Conservation (phyloP, 352 stramenopile species). For the Globisporangium paddicum region DNA sequence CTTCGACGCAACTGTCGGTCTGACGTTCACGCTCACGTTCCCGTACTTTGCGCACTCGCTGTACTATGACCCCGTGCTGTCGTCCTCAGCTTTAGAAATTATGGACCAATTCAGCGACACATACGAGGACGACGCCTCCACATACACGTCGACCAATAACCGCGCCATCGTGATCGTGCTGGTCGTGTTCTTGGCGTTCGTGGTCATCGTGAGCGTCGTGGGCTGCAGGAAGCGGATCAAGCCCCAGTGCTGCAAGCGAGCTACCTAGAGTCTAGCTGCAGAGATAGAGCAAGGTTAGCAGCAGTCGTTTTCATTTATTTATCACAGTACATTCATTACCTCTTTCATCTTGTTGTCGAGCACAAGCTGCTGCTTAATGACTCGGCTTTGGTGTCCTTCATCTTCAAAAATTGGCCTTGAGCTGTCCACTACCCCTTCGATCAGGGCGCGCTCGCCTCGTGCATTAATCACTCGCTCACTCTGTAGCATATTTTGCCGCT, state of each 20-base stretch:
- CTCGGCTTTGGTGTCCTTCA: background rate
- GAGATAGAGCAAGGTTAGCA: background rate
- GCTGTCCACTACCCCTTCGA: background rate
- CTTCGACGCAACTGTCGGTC: background rate
- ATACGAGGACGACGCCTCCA: no score
- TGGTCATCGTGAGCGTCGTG: constrained; percentile 3
- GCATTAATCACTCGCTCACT: background rate
- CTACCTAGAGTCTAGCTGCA: background rate
- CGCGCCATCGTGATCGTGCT: background rate
- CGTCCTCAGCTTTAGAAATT: background rate
- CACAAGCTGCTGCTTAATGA: background rate
- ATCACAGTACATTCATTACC: constrained; percentile 1
- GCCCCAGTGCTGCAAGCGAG: background rate
- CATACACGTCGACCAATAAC: background rate
- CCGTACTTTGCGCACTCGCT: constrained; percentile 3
- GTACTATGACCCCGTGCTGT: constrained; percentile 2
- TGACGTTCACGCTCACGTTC: constrained; percentile 13
- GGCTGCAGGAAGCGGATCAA: background rate
- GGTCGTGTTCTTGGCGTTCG: background rate
- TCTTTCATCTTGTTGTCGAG: background rate
- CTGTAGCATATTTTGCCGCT: background rate
- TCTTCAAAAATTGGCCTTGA: background rate
- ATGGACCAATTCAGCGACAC: no score
- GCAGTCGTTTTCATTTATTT: background rate
- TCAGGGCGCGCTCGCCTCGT: background rate